Evolutionary conservation across 1,284 basidiomycete genomes (phyloP).

Genomic region (Puccinia brachypodii): DNA sequence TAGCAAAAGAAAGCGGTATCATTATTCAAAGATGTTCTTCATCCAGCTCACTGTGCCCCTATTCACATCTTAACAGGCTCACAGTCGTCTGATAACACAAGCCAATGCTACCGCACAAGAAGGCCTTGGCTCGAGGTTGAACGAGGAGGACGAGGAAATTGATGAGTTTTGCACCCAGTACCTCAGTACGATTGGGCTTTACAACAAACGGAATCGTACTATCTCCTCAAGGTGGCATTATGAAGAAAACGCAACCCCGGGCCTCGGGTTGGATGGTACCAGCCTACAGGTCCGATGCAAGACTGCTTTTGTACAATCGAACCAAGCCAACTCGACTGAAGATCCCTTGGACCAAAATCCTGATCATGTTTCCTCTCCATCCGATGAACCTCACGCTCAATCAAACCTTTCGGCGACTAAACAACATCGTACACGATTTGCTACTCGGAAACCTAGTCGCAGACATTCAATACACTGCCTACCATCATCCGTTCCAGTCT

Average conservation of each 20-base stretch:
- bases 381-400: conserved; percentile 43
- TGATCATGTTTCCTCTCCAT: conserved; percentile 53
- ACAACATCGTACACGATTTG: conserved; percentile 4
- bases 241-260: conserved; percentile 21
- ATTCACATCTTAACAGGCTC: conserved; percentile 6
- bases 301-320: conserved; percentile 20
- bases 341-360: conserved; percentile 54
- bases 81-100: conserved; percentile 35
- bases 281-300: conserved; percentile 26
- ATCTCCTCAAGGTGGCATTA: conserved; percentile 42
- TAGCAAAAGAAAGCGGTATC: background rate
- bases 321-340: conserved; percentile 51
- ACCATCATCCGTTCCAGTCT: background rate
- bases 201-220: conserved; percentile 33
- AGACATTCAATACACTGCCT: conserved; percentile 9
- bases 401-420: conserved; percentile 46
- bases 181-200: conserved; percentile 1
- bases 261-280: background rate
- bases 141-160: conserved; percentile 38
- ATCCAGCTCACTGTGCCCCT: background rate
- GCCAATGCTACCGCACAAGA: conserved; percentile 28
- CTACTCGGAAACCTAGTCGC: conserved; percentile 3
- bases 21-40: background rate
- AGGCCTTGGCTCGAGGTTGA: conserved; percentile 18
- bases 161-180: conserved; percentile 13